A percentile compares a stretch with the other conserved stretches of the same genome.
These are phyloP conservation scores for Diphasiastrum complanatum DNA, from an alignment of 83 land plant species.

Conservation along the genomic window DNA sequence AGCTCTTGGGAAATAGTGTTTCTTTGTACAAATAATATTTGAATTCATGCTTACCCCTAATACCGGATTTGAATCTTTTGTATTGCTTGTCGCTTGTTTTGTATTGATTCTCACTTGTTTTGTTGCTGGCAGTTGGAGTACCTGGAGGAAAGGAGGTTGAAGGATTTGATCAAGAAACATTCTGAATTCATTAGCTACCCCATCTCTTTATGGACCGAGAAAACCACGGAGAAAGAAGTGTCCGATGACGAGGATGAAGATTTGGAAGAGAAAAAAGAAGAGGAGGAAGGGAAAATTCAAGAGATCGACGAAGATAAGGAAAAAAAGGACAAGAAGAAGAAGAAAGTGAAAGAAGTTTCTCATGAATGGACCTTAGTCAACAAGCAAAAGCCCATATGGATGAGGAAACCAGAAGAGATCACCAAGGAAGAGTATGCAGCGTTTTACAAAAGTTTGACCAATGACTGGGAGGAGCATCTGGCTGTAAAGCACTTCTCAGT, in stretches of 20 bases:
- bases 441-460: conserved; percentile 46
- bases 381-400: conserved; percentile 57
- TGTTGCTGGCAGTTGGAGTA: conserved; percentile 19
- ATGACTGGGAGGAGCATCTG: conserved; percentile 56
- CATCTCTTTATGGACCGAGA: conserved; percentile 51
- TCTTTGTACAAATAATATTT: not conserved
- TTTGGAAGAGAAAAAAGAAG: not conserved
- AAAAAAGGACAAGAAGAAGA: conserved; percentile 27
- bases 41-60: no score
- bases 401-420: conserved; percentile 44
- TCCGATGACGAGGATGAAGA: conserved; percentile 47
- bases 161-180: conserved; percentile 49
- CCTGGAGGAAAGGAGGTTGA: conserved; percentile 40
- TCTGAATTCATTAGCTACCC: conserved; percentile 62
- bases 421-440: conserved; percentile 45
- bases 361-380: conserved; percentile 43
- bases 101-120: not conserved
- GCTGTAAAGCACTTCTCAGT: conserved; percentile 81
- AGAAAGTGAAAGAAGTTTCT: conserved; percentile 36
- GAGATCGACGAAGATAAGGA: conserved; percentile 13
- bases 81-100: not conserved
- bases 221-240: conserved; percentile 49
- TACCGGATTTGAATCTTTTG: no score
- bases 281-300: conserved; percentile 14
- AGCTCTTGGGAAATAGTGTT: no score